Evolutionary conservation across 179 eudicot species (phyloP).

Genomic region (Beta lomatogona): DNA sequence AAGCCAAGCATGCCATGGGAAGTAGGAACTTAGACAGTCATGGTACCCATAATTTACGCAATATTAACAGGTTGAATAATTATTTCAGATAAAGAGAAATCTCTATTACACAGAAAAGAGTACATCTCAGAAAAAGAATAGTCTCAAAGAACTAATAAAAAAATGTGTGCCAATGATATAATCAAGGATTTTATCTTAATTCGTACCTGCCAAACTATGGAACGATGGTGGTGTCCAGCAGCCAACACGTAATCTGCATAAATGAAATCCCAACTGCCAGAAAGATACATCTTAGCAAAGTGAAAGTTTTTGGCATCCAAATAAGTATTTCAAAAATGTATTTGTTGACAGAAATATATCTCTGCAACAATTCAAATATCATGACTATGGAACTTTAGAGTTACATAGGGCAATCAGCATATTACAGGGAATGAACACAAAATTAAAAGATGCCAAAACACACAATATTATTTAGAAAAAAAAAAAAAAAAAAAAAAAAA

Average conservation of each 20-base stretch:
- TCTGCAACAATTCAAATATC: neutral
- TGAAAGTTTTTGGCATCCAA: constrained; percentile 3
- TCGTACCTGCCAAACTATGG: constrained; percentile 93
- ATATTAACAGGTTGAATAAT: neutral
- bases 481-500: neutral
- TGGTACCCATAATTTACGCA: neutral
- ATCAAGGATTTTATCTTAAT: neutral
- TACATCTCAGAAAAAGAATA: neutral
- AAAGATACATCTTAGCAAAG: constrained; percentile 19
- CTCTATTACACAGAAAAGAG: neutral
- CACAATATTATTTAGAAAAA: neutral
- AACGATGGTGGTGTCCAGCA: constrained; percentile 89
- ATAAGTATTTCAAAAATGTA: neutral
- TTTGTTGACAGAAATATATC: neutral
- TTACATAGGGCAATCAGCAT: neutral
- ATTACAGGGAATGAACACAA: neutral
- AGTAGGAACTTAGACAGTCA: neutral
- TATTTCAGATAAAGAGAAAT: neutral
- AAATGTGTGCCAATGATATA: neutral
- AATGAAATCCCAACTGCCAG: constrained; percentile 93
- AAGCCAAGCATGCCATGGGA: neutral
- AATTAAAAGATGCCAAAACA: neutral
- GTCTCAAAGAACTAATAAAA: neutral
- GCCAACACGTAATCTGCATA: constrained; percentile 98
- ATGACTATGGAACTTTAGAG: neutral